These are phyloP conservation scores for Inga leiocalycina DNA, from an alignment of 306 rosid genomes.

Conservation along the genomic window DNA sequence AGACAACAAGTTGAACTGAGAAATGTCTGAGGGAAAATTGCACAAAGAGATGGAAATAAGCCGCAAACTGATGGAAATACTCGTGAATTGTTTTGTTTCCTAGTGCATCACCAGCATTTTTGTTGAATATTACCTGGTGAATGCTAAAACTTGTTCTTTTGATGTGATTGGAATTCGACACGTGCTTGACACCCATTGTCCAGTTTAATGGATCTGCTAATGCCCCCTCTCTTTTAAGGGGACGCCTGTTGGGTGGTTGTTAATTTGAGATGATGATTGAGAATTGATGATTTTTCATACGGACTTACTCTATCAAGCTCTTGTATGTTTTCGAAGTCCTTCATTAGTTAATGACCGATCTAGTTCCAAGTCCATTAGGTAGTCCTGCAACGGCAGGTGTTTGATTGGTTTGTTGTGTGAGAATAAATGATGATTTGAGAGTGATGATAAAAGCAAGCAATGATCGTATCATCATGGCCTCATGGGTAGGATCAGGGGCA, in stretches of 20 bases:
- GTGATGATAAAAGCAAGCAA: background rate
- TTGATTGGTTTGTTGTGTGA: background rate
- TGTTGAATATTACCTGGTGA: slow-evolving; percentile 22
- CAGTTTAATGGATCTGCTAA: background rate
- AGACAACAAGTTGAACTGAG: slow-evolving; percentile 51
- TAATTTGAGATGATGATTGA: background rate
- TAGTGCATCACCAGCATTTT: slow-evolving; percentile 33
- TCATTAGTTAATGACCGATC: background rate
- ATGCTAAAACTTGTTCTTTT: slow-evolving; percentile 25
- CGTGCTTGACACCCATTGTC: background rate
- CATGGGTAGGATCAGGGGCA: background rate
- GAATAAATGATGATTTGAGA: background rate
- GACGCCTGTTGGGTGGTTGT: background rate
- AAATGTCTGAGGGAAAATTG: slow-evolving; percentile 34
- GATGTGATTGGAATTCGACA: background rate
- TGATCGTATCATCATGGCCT: background rate
- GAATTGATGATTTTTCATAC: background rate
- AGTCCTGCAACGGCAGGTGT: background rate
- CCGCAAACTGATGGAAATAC: slow-evolving; percentile 34
- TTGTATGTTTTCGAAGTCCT: background rate
- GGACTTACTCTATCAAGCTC: background rate
- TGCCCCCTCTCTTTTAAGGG: background rate
- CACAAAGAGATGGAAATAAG: slow-evolving; percentile 43
- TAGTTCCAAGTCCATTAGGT: background rate
- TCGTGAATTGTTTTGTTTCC: background rate